A percentile compares a stretch with the other conserved stretches of the same genome.
Conservation (phyloP, 2,329 filamentous ascomycete genomes). For the Penicillium brevicompactum region DNA sequence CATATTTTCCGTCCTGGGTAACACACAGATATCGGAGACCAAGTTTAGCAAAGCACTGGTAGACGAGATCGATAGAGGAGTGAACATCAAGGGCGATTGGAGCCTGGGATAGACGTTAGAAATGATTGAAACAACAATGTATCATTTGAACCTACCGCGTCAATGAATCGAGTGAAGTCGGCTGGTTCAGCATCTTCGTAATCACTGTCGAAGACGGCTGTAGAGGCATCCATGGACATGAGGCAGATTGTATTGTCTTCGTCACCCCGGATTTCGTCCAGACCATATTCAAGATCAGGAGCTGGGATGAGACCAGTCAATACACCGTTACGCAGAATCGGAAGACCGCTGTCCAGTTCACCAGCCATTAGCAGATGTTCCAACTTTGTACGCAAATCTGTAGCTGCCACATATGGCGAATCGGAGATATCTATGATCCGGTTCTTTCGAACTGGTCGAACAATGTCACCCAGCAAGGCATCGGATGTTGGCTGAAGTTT, state of each 20-base stretch:
- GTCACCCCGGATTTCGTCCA: conserved; percentile 74
- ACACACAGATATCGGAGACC: conserved; percentile 93
- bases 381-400: conserved; percentile 75
- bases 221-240: conserved; percentile 70
- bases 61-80: conserved; percentile 91
- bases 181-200: conserved; percentile 64
- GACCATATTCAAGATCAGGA: conserved; percentile 87
- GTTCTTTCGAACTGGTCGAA: conserved; percentile 71
- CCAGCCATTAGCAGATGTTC: conserved; percentile 80
- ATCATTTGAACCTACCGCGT: conserved; percentile 64
- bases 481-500: conserved; percentile 92
- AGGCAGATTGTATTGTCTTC: conserved; percentile 73
- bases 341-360: conserved; percentile 88
- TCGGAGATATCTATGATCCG: conserved; percentile 85
- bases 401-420: conserved; percentile 77
- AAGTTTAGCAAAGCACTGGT: conserved; percentile 94
- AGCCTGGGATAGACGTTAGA: conserved; percentile 52
- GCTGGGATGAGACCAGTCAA: conserved; percentile 91
- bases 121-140: not conserved
- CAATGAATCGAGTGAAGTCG: conserved; percentile 89
- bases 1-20: conserved; percentile 78
- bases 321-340: conserved; percentile 76
- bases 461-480: conserved; percentile 82
- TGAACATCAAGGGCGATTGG: conserved; percentile 85
- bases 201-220: conserved; percentile 61